Evolutionary conservation across 164 flowering plant species (phyloP), one percentile per base, ranked within the genome.

Genomic region (Vitis rotundifolia): DNA sequence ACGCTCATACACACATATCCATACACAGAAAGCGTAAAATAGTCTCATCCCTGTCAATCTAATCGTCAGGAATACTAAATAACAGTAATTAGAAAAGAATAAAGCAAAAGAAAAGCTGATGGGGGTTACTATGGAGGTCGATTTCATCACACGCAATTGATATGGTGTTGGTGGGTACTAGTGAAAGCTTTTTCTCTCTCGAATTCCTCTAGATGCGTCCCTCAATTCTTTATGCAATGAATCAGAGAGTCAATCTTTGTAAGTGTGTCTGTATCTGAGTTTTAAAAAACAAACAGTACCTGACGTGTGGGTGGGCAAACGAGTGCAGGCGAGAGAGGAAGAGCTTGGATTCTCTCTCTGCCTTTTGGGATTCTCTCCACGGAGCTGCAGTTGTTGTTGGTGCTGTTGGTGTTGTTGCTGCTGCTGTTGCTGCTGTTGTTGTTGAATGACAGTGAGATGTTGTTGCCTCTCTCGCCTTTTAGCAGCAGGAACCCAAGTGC

Each of bases 401-500:
- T 78, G 80, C 11, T 75, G 77, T n/a, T 71, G 77, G 9, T 76
- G 78, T 5, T 74, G 85, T 10, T 72, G 81, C 22, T 74, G 83
- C 44, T 61, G 77, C 16, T 78, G 80, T 8, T 75, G 77, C 18
- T 71, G 77, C 11, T 76, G 78, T 5, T 74, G 86, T 10, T 72
- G 81, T 19, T 74, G 83, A 50, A 74, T 8, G 61, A 81, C 61
- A 2, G 72, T 68, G 11, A 87, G 82, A 62, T 88, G 93, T 10
- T 89, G 89, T 29, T 83, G 91, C 51, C 90, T 64, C 71, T 90
- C 93, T 1, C 97, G 88, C 62, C 97, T 76, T 64, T 84, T 86
- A 3, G 94, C 48, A 11, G 94, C 94, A 16, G 97, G 90, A 59
- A 91, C 93, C 97, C 97, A 91, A 19, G 94, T 91, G 84, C 93